Evolutionary conservation across 495 filamentous ascomycete species (phyloP).

Genomic region (Aeminium ludgeri): DNA sequence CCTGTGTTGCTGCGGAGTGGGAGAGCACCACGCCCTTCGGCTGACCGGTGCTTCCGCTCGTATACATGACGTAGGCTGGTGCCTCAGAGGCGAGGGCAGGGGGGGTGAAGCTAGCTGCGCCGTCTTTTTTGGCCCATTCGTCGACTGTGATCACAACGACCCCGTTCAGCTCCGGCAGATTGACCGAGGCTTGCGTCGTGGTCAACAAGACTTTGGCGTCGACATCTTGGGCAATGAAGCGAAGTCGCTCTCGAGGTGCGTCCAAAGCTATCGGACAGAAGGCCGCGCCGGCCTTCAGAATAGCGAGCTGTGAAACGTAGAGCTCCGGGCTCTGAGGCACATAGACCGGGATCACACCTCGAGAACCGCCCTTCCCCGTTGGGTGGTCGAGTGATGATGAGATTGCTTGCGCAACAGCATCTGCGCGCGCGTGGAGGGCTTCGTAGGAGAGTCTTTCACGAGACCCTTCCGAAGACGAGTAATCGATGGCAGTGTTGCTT

Average conservation of each 20-base stretch:
- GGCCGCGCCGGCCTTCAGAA: conserved; percentile 59
- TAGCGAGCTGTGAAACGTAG: conserved; percentile 54
- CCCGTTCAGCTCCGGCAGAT: conserved; percentile 21
- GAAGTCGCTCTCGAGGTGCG: conserved; percentile 51
- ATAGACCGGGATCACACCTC: conserved; percentile 48
- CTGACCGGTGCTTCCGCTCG: conserved; percentile 71
- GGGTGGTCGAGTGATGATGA: neutral
- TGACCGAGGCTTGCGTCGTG: conserved; percentile 1
- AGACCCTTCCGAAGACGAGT: conserved; percentile 31
- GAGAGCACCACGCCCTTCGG: conserved; percentile 74
- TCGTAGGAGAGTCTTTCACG: conserved; percentile 36
- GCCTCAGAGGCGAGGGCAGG: conserved; percentile 2
- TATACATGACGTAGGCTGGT: conserved; percentile 81
- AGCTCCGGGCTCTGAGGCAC: conserved; percentile 52
- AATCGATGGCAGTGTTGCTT: conserved; percentile 40
- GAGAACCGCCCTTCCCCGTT: neutral
- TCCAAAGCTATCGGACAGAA: conserved; percentile 67
- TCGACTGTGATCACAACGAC: conserved; percentile 9
- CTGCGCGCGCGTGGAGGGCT: conserved; percentile 39
- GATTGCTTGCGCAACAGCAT: conserved; percentile 36
- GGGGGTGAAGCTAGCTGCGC: neutral
- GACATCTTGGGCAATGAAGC: conserved; percentile 57
- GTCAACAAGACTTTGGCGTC: conserved; percentile 23
- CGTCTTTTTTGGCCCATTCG: neutral
- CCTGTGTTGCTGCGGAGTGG: conserved; percentile 60